Conservation (phyloP, 2,329 filamentous ascomycete species). For the Pseudogymnoascus sp. region DNA sequence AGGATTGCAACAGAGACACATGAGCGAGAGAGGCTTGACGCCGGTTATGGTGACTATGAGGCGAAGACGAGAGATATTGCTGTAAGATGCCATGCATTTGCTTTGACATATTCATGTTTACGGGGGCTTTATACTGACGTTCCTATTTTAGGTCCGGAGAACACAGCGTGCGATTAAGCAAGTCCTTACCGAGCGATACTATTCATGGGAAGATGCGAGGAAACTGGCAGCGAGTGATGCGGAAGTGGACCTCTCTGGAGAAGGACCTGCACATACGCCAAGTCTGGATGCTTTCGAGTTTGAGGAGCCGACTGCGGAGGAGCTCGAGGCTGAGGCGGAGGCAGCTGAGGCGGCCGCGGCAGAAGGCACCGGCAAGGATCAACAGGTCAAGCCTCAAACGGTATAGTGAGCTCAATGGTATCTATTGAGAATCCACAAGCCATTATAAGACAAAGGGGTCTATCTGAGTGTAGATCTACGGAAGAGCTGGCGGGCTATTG, state of each 20-base stretch:
- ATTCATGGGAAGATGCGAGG: slow-evolving; percentile 74
- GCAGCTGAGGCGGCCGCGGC: neutral
- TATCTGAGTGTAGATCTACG: neutral
- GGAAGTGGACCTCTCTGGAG: slow-evolving; percentile 46
- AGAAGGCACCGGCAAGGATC: neutral
- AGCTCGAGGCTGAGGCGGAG: neutral
- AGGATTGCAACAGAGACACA: slow-evolving; percentile 68
- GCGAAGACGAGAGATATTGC: slow-evolving; percentile 51
- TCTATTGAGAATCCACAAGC: slow-evolving; percentile 1
- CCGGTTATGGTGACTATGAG: slow-evolving; percentile 69
- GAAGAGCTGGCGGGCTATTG: neutral
- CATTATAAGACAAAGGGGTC: slow-evolving; percentile 7
- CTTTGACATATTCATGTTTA: slow-evolving; percentile 14
- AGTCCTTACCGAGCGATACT: slow-evolving; percentile 76
- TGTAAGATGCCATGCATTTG: slow-evolving; percentile 43
- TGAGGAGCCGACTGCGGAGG: slow-evolving; percentile 16
- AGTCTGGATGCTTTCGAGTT: slow-evolving; percentile 18
- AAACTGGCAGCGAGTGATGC: slow-evolving; percentile 57
- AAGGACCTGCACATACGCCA: slow-evolving; percentile 24
- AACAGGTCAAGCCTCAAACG: neutral
- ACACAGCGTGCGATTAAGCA: slow-evolving; percentile 82
- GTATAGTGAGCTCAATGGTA: slow-evolving; percentile 1
- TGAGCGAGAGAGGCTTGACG: slow-evolving; percentile 59
- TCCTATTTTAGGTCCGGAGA: slow-evolving; percentile 50
- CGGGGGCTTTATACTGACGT: slow-evolving; percentile 14